Evolutionary conservation across 768 basidiomycete species (phyloP).

Genomic region (Boletus vinaceobasis): DNA sequence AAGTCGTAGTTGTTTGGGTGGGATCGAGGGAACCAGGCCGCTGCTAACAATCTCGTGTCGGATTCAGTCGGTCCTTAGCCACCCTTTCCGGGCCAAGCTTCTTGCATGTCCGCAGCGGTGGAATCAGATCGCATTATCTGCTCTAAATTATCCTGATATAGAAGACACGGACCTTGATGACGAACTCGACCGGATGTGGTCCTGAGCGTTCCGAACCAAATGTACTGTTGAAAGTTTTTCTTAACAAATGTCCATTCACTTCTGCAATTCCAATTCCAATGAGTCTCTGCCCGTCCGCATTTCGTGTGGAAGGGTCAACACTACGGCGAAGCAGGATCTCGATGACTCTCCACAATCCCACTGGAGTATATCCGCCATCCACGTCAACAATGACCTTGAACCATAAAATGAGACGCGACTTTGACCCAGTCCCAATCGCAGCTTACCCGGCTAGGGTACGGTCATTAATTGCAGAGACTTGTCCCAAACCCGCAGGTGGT

Average conservation of each 20-base stretch:
- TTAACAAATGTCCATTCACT: neutral
- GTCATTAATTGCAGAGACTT: too few relatives aligned
- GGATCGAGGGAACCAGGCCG: too few relatives aligned
- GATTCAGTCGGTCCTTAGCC: neutral
- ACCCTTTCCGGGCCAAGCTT: too few relatives aligned
- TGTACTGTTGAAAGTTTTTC: neutral
- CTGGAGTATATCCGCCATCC: rapidly evolving
- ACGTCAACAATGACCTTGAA: neutral
- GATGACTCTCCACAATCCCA: neutral
- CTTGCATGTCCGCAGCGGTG: too few relatives aligned
- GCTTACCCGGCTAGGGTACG: too few relatives aligned
- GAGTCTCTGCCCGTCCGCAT: neutral
- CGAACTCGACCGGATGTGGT: neutral
- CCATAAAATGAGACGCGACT: neutral
- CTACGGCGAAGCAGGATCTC: neutral
- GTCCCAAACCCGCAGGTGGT: too few relatives aligned
- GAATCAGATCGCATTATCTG: too few relatives aligned
- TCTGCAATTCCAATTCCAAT: neutral
- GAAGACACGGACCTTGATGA: too few relatives aligned
- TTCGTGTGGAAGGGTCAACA: neutral
- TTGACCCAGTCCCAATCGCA: too few relatives aligned
- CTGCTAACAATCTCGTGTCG: neutral
- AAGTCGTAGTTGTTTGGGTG: too few relatives aligned
- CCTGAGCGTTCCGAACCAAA: neutral
- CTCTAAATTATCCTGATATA: too few relatives aligned